Conservation (phyloP, 1,139 yeast genomes). For the Candida sp. region DNA sequence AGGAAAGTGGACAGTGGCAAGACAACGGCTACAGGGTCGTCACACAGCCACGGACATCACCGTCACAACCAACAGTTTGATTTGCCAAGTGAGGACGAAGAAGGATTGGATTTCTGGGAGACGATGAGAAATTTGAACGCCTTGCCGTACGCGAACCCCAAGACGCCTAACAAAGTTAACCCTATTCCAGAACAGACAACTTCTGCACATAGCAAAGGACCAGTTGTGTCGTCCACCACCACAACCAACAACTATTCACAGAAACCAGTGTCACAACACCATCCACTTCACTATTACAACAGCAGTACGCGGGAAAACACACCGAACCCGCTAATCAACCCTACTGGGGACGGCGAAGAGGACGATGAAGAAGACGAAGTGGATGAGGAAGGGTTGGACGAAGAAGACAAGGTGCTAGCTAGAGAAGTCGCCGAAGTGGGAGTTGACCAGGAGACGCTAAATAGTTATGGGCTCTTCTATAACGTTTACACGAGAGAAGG, state of each 20-base stretch:
- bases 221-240: conserved; percentile 13
- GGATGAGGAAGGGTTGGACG: conserved; percentile 12
- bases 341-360: conserved; percentile 5
- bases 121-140: conserved; percentile 58
- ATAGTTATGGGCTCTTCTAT: conserved; percentile 40
- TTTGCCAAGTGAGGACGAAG: conserved; percentile 28
- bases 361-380: conserved; percentile 8
- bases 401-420: conserved; percentile 16
- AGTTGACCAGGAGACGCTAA: conserved; percentile 35
- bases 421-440: conserved; percentile 27
- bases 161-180: neutral
- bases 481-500: conserved; percentile 40
- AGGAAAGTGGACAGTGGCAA: conserved; percentile 7
- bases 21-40: neutral
- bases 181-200: neutral
- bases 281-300: conserved; percentile 30
- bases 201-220: conserved; percentile 30
- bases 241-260: conserved; percentile 5
- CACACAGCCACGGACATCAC: conserved; percentile 6
- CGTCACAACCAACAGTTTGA: conserved; percentile 12
- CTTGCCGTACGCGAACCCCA: conserved; percentile 21
- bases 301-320: conserved; percentile 9
- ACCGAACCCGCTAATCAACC: conserved; percentile 1
- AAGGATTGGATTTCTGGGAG: conserved; percentile 73
- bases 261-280: conserved; percentile 52